These are phyloP conservation scores for Smallanthus sonchifolius DNA, from an alignment of 129 eudicot species.

Conservation along the genomic window DNA sequence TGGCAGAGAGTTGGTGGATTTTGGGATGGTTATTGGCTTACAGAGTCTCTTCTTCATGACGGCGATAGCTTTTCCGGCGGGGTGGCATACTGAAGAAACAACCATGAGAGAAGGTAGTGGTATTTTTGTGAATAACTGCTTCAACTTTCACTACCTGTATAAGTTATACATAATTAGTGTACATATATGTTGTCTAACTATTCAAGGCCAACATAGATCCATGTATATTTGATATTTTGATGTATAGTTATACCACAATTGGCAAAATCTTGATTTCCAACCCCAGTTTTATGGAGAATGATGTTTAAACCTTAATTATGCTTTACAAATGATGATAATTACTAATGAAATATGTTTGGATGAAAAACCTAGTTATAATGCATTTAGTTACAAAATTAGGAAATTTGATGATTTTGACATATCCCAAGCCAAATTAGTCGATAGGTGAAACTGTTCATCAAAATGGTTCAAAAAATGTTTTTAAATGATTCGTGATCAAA, in stretches of 20 bases:
- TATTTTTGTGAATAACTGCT: constrained; percentile 19
- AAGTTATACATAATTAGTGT: constrained; percentile 19
- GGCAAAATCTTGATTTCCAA: too few species aligned
- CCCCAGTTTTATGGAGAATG: too few species aligned
- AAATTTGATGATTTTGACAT: too few species aligned
- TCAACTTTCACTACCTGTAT: constrained; percentile 3
- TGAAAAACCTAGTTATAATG: too few species aligned
- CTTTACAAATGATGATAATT: too few species aligned
- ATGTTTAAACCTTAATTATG: too few species aligned
- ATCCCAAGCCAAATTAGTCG: too few species aligned
- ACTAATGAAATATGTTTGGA: too few species aligned
- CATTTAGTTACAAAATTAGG: too few species aligned
- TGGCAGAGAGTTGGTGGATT: constrained; percentile 86
- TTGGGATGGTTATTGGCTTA: constrained; percentile 99
- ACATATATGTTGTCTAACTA: constrained; percentile 15
- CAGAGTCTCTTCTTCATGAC: constrained; percentile 82
- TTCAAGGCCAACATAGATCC: not conserved
- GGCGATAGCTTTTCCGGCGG: constrained; percentile 94
- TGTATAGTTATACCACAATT: not conserved
- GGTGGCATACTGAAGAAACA: constrained; percentile 65
- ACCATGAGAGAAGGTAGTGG: constrained; percentile 5
- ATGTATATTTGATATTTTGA: not conserved
- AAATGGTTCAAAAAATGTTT: too few species aligned
- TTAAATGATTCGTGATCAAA: too few species aligned
- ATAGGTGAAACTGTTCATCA: too few species aligned